Conservation (phyloP, 2,329 filamentous ascomycete genomes). For the Myriosclerotinia curreyana region DNA sequence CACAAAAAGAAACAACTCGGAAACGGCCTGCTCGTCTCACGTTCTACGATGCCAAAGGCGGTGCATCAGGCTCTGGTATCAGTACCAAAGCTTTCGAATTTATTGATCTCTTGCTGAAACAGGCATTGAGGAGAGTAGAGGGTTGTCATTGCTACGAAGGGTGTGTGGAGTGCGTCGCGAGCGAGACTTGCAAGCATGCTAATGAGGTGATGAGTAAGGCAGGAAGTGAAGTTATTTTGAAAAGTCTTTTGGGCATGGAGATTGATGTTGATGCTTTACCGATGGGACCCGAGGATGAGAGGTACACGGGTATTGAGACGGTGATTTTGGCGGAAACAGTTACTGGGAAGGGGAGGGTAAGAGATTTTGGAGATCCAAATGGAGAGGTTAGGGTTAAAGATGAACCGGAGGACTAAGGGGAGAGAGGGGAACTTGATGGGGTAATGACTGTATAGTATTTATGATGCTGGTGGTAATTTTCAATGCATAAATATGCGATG, state of each 20-base stretch:
- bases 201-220: slow-evolving; percentile 95
- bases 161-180: slow-evolving; percentile 86
- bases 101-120: slow-evolving; percentile 70
- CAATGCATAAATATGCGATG: background rate
- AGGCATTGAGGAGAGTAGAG: slow-evolving; percentile 74
- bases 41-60: slow-evolving; percentile 94
- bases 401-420: slow-evolving; percentile 32
- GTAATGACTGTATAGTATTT: background rate
- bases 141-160: slow-evolving; percentile 74
- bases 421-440: rapidly evolving
- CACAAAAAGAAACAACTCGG: slow-evolving; percentile 62
- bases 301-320: slow-evolving; percentile 75
- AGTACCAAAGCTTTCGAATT: slow-evolving; percentile 94
- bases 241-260: slow-evolving; percentile 68
- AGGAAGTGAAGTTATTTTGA: slow-evolving; percentile 77
- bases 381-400: slow-evolving; percentile 35
- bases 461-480: background rate
- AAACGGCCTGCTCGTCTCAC: slow-evolving; percentile 86
- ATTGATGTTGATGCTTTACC: slow-evolving; percentile 83
- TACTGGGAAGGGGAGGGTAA: slow-evolving; percentile 33
- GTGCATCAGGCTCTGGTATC: slow-evolving; percentile 77
- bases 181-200: slow-evolving; percentile 76
- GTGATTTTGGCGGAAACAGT: slow-evolving; percentile 60
- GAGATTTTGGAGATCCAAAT: slow-evolving; percentile 32
- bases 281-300: slow-evolving; percentile 73